These are phyloP conservation scores for Termitomyces sp. DNA, from an alignment of 768 basidiomycete species.

Conservation along the genomic window DNA sequence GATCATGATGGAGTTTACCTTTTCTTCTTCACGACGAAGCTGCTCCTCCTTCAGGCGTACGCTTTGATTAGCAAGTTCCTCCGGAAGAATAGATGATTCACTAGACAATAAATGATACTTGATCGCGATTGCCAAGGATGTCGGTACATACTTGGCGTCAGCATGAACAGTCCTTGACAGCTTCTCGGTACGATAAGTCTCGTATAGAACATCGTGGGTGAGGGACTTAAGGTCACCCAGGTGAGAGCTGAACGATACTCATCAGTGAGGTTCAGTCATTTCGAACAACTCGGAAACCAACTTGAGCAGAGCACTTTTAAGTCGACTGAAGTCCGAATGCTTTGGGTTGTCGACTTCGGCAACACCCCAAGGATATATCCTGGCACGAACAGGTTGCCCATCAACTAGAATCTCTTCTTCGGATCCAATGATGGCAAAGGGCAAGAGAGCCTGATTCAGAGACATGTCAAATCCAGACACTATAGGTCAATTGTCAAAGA, in stretches of 20 bases:
- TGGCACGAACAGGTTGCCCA: conserved; percentile 85
- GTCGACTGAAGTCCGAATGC: conserved; percentile 96
- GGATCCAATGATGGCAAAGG: conserved; percentile 95
- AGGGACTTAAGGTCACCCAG: conserved; percentile 91
- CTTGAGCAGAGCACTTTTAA: conserved; percentile 90
- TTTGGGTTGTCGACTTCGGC: conserved; percentile 99
- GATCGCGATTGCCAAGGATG: background rate
- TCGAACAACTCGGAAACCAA: conserved; percentile 26
- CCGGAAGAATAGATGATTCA: conserved; percentile 88
- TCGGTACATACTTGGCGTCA: conserved; percentile 57
- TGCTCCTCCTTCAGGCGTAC: conserved; percentile 99
- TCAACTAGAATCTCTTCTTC: conserved; percentile 95
- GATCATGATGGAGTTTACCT: conserved; percentile 35
- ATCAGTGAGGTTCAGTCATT: conserved; percentile 5
- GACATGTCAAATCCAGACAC: background rate
- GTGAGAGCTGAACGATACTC: conserved; percentile 60
- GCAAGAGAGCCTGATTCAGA: conserved; percentile 70
- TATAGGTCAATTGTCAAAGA: background rate
- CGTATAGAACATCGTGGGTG: conserved; percentile 91
- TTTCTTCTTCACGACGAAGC: conserved; percentile 94
- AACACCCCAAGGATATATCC: conserved; percentile 98
- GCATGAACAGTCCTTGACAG: conserved; percentile 77
- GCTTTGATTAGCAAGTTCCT: conserved; percentile 94
- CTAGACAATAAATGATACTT: conserved; percentile 31
- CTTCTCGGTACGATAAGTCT: conserved; percentile 98